A percentile compares a stretch with the other conserved stretches of the same genome.
Conservation (phyloP, 2,329 filamentous ascomycete species). For the Beauveria sp. region DNA sequence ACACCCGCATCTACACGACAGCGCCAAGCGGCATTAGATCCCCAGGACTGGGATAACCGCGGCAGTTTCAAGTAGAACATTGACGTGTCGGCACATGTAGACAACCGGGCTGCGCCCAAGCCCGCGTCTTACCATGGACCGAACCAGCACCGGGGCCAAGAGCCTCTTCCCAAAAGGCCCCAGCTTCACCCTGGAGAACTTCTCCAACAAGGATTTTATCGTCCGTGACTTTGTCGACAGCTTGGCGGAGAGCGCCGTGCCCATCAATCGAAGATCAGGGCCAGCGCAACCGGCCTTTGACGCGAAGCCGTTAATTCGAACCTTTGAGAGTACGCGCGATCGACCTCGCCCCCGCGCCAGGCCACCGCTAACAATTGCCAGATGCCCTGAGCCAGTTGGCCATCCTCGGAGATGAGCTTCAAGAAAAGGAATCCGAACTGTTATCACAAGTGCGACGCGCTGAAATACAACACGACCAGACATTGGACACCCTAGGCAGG, state of each 20-base stretch:
- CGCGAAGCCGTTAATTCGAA: slow-evolving; percentile 91
- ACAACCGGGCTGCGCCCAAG: slow-evolving; percentile 2
- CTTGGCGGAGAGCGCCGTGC: slow-evolving; percentile 76
- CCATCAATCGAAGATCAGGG: slow-evolving; percentile 71
- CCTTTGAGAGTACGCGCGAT: slow-evolving; percentile 63
- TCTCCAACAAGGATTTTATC: slow-evolving; percentile 87
- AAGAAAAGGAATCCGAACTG: slow-evolving; percentile 84
- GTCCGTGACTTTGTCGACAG: slow-evolving; percentile 96
- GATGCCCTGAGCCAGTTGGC: slow-evolving; percentile 61
- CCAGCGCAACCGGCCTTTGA: slow-evolving; percentile 66
- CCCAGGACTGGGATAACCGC: not conserved
- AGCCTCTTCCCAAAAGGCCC: slow-evolving; percentile 71
- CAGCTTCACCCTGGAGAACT: slow-evolving; percentile 81
- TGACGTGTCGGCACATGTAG: slow-evolving; percentile 23
- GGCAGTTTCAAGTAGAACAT: not conserved
- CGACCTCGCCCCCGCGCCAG: too few species aligned
- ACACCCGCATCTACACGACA: slow-evolving; percentile 3
- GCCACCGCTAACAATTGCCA: slow-evolving; percentile 23
- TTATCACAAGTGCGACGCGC: slow-evolving; percentile 83
- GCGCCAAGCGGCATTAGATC: slow-evolving; percentile 1
- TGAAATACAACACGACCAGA: slow-evolving; percentile 86
- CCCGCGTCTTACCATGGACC: slow-evolving; percentile 29
- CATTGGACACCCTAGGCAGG: slow-evolving; percentile 75
- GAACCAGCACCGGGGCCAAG: slow-evolving; percentile 44
- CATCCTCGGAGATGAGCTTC: slow-evolving; percentile 71